Conservation (phyloP, 352 stramenopile genomes). For the Thraustochytrium striatum region DNA sequence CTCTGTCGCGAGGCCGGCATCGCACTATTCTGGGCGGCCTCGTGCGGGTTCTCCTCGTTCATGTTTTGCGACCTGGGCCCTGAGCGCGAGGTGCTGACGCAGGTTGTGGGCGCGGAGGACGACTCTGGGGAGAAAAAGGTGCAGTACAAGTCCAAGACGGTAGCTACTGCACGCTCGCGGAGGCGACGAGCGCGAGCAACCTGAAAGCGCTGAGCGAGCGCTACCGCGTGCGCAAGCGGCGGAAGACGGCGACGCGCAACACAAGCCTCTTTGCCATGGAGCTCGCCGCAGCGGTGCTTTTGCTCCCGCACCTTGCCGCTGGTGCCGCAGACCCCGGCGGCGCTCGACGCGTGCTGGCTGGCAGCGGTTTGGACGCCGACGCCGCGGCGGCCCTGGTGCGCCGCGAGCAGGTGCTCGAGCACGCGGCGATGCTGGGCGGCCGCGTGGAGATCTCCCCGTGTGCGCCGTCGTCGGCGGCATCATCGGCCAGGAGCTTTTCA, state of each 20-base stretch:
- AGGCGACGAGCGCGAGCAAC: constrained; percentile 48
- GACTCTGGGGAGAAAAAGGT: constrained; percentile 30
- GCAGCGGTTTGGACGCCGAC: background rate
- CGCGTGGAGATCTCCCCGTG: constrained; percentile 76
- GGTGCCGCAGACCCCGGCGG: background rate
- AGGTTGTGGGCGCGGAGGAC: background rate
- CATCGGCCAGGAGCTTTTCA: constrained; percentile 95
- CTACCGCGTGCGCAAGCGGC: constrained; percentile 29
- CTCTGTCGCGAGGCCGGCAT: background rate
- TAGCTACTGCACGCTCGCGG: constrained; percentile 51
- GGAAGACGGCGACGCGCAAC: constrained; percentile 1
- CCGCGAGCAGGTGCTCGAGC: constrained; percentile 18
- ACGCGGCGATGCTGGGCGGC: background rate
- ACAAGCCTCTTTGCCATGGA: background rate
- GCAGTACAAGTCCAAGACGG: background rate
- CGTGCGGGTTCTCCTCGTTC: constrained; percentile 71
- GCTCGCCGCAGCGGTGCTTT: background rate
- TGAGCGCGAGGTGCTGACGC: constrained; percentile 54
- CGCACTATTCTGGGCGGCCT: constrained; percentile 53
- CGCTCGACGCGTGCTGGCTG: background rate
- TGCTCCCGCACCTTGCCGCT: background rate
- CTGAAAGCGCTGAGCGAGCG: constrained; percentile 50
- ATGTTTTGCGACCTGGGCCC: constrained; percentile 70
- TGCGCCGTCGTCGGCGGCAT: constrained; percentile 92
- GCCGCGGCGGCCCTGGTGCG: no score